Evolutionary conservation across 495 filamentous ascomycete species (phyloP), one percentile per base, ranked within the genome.

Genomic region (Penicillium antarcticum): DNA sequence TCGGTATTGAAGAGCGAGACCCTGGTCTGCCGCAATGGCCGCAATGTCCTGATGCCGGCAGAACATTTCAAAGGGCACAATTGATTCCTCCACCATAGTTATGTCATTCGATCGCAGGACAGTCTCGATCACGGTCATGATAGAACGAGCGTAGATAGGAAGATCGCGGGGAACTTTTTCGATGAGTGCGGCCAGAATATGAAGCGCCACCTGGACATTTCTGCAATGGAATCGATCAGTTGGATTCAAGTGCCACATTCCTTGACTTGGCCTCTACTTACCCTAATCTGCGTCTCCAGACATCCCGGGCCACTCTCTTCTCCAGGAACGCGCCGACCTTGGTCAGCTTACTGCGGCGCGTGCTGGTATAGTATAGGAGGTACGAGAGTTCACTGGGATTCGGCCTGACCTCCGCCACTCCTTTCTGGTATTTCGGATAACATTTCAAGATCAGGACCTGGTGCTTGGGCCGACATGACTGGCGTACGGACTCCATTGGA

Each of bases 351-450:
- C 87, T 91, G 51, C 89, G 82, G 45, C 92, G 87, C 56, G 91
- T 94, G 66, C 89, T 92, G 36, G 87, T 89, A 78, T 97, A 96
- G 79, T 92, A 97, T 23, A 96, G 82, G 44, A 97, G 80, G 65
- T 97, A 97, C 65, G 89, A 95, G 36, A 97, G 83, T 74, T 97
- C 92, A 69, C 88, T 94, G 38, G 88, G 86, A 65, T 97, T 97
- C 8, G 92, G 90, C 69, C 91, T 92, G 50, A 95, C 88, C 55
- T 95, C 89, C 62, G 87, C 81, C 40, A 88, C 88, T 52, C 87
- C 89, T 71, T 95, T 96, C 47, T 89, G 87, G 48, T 88, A 91
- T 55, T 82, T 83, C 26, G 92, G 92, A 71, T 95, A 97, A 75
- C 92, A 97, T 69, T 95, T 96, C 26, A 96, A 79, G 42, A 95